phyloP scores from a whole-genome alignment of 768 basidiomycete genomes.

The Botryobasidium botryosum region DNA sequence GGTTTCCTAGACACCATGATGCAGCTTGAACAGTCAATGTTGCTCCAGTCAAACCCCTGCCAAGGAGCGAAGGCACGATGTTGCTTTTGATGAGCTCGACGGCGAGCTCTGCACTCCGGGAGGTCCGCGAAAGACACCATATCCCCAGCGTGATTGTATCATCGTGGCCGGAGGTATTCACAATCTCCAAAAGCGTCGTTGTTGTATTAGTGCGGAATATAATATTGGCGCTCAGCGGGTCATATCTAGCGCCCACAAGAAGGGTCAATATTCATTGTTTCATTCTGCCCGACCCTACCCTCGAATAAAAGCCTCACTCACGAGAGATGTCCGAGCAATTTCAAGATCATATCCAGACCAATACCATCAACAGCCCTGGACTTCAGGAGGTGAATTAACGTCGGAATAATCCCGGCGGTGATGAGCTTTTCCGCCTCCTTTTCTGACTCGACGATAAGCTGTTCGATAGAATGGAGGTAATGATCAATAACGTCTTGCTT shows the following conservation, averaged over 20 bases:
- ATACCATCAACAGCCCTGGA: conserved; percentile 5
- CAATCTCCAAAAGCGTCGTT: conserved; percentile 5
- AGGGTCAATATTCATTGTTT: background rate
- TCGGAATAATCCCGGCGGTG: conserved; percentile 6
- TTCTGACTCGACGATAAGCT: conserved; percentile 2
- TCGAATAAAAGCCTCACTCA: background rate
- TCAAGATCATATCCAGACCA: conserved; percentile 6
- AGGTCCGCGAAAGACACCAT: conserved; percentile 9
- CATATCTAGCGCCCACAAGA: background rate
- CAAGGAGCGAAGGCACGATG: conserved; percentile 2
- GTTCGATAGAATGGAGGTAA: conserved; percentile 5
- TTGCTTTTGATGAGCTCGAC: conserved; percentile 6
- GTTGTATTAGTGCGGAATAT: conserved; percentile 8
- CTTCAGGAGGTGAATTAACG: conserved; percentile 4
- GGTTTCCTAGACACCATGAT: conserved; percentile 9
- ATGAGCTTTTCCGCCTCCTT: conserved; percentile 7
- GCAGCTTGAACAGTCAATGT: background rate
- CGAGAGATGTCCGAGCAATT: conserved; percentile 8
- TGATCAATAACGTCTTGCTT: conserved; percentile 4
- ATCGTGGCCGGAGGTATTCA: conserved; percentile 2
- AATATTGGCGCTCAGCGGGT: conserved; percentile 8
- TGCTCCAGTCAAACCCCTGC: conserved; percentile 1
- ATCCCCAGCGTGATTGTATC: conserved; percentile 4
- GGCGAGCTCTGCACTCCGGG: conserved; percentile 7
- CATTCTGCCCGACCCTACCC: background rate